Conservation (phyloP, 1,284 basidiomycete species). For the Fistulinella cinereoalba region DNA sequence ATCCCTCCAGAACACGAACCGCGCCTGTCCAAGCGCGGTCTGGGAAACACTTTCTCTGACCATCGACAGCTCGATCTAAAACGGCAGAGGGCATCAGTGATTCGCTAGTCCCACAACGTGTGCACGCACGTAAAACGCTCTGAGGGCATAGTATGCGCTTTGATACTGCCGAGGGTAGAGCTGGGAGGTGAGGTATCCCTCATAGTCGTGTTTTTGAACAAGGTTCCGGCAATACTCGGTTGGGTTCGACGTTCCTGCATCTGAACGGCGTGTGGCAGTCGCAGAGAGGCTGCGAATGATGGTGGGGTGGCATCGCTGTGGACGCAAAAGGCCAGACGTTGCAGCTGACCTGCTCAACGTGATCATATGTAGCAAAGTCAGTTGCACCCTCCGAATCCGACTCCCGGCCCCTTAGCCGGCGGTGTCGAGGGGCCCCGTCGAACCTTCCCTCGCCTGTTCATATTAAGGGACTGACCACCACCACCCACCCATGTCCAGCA, state of each 20-base stretch:
- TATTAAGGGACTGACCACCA: background rate
- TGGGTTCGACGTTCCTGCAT: constrained; percentile 41
- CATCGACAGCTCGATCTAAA: constrained; percentile 79
- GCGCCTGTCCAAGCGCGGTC: constrained; percentile 79
- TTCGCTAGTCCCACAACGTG: background rate
- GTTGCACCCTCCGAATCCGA: background rate
- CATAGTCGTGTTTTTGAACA: constrained; percentile 76
- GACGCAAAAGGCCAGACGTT: constrained; percentile 6
- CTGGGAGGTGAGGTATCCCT: constrained; percentile 73
- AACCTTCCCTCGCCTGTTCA: background rate
- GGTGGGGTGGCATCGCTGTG: constrained; percentile 2
- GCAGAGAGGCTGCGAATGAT: constrained; percentile 16
- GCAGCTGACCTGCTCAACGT: constrained; percentile 11
- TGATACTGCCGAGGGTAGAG: constrained; percentile 71
- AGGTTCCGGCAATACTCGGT: constrained; percentile 62
- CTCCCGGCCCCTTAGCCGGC: constrained; percentile 12
- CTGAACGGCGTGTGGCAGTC: constrained; percentile 3
- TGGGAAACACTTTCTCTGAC: constrained; percentile 80
- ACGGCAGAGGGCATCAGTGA: constrained; percentile 11
- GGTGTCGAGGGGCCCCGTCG: constrained; percentile 20
- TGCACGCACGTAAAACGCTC: constrained; percentile 80
- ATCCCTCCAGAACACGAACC: constrained; percentile 93
- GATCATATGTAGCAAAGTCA: constrained; percentile 18
- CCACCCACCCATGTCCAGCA: constrained; percentile 22
- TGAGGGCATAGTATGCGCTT: constrained; percentile 76